Base-by-base conservation (phyloP, 2,329 filamentous ascomycete species). In the Bimuria novae-zelandiae region DNA sequence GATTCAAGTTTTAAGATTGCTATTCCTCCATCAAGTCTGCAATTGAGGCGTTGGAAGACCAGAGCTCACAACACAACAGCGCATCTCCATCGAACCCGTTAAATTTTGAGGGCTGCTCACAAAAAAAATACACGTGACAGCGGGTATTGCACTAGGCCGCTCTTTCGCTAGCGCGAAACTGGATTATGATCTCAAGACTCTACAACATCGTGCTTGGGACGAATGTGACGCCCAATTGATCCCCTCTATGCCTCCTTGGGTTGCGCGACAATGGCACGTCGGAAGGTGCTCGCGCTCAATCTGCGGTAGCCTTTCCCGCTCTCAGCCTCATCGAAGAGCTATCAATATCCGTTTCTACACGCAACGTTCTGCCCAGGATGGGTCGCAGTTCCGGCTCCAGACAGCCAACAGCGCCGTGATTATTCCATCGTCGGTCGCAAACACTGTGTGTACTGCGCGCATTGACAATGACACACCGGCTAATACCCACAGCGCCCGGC, bases 241-340 rank as follows among this genome's bases (percentile, higher is more conserved):
- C 54, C 41, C 59, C 53, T 58, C 55, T 56, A 71, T 72, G 69
- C 61, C 60, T 65, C 64, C 58, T 49, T 52, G 64, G 65, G 60
- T 60, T 53, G 52, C 62, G 37, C 67, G 60, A 50, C 62, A 57
- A 67, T 71, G 66, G 52, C 62, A 58, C 51, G 56, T 62, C 57
- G 44, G 62, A 60, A 51, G 61, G 45, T 55, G 51, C 41, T 45
- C 59, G 43, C 55, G 50, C 36, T 50, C 49, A 25, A 53, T 58
- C 33, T 39, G 49, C 25, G 22, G 43, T 17, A 21, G 49, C 10
- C 40, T 55, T 32, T 41, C 27, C 39, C 48, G 54, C 42, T n/a
- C 39, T 32, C 53, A 35, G 22, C 46, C 17, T 16, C 25, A 30
- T 16, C 16, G 19, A 8, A 17, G 35, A 22, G 42, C 40, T 19